Percentiles rank a stretch among this genome's conserved stretches.
These are phyloP conservation scores for Yarrowia bubula DNA, from an alignment of 805 yeast genomes.

Conservation along the genomic window DNA sequence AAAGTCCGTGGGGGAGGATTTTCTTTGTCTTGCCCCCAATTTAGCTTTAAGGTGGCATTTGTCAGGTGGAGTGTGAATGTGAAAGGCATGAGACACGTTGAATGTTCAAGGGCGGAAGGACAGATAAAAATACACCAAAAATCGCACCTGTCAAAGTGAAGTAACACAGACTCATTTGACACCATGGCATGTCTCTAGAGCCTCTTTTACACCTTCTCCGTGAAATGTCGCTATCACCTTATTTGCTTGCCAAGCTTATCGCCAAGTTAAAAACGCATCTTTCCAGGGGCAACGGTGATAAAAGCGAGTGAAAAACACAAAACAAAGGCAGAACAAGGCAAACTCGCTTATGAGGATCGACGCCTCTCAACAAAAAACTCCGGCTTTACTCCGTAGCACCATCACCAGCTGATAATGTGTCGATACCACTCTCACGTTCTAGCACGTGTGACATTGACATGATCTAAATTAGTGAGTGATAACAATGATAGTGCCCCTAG, in stretches of 20 bases:
- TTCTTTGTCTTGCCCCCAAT: neutral
- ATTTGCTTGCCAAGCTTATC: constrained; percentile 2
- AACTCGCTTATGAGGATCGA: neutral
- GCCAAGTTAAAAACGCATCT: neutral
- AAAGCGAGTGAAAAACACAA: neutral
- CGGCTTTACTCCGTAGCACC: neutral
- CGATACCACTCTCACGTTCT: no score
- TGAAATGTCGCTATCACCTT: neutral
- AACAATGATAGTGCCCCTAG: neutral
- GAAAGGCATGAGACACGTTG: neutral
- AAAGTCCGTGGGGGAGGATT: constrained; percentile 13
- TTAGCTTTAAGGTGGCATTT: neutral
- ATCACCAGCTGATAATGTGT: no score
- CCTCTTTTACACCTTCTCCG: neutral
- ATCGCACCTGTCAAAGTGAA: no score
- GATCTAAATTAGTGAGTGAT: neutral
- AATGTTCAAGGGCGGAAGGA: neutral
- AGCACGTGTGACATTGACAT: no score
- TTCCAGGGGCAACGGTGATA: constrained; percentile 6
- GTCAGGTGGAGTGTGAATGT: constrained; percentile 9
- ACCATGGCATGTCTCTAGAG: no score
- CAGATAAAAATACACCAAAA: no score
- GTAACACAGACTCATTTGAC: no score
- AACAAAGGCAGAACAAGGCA: neutral
- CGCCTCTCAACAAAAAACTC: neutral